These are phyloP conservation scores for Coriaria nepalensis DNA, from an alignment of 306 rosid genomes.

Conservation along the genomic window DNA sequence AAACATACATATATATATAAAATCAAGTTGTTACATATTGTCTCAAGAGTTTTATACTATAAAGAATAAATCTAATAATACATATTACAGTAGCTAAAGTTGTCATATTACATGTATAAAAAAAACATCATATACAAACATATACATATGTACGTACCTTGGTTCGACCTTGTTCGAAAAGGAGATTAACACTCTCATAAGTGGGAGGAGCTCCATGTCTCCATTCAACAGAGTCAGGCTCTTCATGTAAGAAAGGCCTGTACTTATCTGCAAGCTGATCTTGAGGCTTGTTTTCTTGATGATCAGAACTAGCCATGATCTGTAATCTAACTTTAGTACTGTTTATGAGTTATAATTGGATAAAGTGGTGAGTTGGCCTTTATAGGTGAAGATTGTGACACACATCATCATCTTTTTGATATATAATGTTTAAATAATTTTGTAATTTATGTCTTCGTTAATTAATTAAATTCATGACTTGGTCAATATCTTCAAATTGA, in stretches of 20 bases:
- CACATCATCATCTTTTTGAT: neutral
- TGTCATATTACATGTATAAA: too few species aligned
- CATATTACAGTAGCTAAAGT: too few species aligned
- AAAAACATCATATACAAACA: too few species aligned
- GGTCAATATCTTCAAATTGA: too few species aligned
- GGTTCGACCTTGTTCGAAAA: slow-evolving; percentile 58
- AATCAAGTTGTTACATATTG: too few species aligned
- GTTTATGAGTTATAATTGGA: neutral
- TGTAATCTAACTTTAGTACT: too few species aligned
- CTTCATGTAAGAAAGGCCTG: slow-evolving; percentile 35
- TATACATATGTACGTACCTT: slow-evolving; percentile 18
- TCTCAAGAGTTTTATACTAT: too few species aligned
- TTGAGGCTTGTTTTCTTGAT: too few species aligned
- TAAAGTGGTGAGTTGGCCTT: neutral
- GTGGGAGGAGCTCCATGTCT: slow-evolving; percentile 65
- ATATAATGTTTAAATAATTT: too few species aligned
- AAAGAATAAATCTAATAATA: too few species aligned
- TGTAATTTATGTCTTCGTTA: too few species aligned
- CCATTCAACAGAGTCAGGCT: slow-evolving; percentile 20
- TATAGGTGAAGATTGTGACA: slow-evolving; percentile 6
- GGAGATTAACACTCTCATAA: slow-evolving; percentile 36
- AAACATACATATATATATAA: neutral
- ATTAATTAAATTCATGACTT: too few species aligned
- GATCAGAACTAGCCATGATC: slow-evolving; percentile 14
- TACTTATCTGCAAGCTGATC: slow-evolving; percentile 29